A percentile compares a stretch with the other conserved stretches of the same genome.
Evolutionary conservation across 2,329 filamentous ascomycete species (phyloP).

Genomic region (Colletotrichum chrysophilum): DNA sequence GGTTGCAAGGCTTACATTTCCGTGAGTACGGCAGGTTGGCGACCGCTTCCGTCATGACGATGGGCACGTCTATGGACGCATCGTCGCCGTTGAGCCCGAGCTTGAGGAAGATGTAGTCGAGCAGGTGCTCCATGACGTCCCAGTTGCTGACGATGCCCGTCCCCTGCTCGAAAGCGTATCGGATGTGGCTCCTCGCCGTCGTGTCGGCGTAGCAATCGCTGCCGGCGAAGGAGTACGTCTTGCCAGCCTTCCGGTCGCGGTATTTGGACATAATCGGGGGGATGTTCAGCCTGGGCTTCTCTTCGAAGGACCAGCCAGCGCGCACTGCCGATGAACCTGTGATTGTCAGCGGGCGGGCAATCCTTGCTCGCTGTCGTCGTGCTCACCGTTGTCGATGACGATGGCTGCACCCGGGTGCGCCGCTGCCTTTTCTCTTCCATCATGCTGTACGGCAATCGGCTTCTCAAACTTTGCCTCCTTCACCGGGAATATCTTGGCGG

Average conservation of each 20-base stretch:
- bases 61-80: conserved; percentile 80
- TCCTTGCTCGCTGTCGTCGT: not conserved
- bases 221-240: conserved; percentile 91
- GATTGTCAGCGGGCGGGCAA: conserved; percentile 10
- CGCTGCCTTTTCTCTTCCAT: conserved; percentile 75
- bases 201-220: conserved; percentile 94
- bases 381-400: conserved; percentile 94
- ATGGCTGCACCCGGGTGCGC: conserved; percentile 73
- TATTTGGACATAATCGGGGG: conserved; percentile 95
- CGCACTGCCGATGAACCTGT: conserved; percentile 86
- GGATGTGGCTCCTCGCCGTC: conserved; percentile 87
- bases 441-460: conserved; percentile 57
- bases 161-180: conserved; percentile 88
- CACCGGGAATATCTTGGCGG: conserved; percentile 63
- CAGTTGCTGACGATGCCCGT: conserved; percentile 95
- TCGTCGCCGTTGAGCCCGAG: conserved; percentile 80
- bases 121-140: conserved; percentile 93
- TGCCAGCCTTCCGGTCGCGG: conserved; percentile 89
- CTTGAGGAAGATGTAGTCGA: conserved; percentile 96
- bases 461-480: conserved; percentile 67
- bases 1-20: conserved; percentile 64
- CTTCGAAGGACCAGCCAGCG: conserved; percentile 95
- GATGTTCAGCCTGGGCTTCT: conserved; percentile 77
- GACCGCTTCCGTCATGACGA: conserved; percentile 95
- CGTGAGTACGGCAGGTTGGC: conserved; percentile 89